Evolutionary conservation across 768 basidiomycete genomes (phyloP).

Genomic region (Lentinula detonsa): DNA sequence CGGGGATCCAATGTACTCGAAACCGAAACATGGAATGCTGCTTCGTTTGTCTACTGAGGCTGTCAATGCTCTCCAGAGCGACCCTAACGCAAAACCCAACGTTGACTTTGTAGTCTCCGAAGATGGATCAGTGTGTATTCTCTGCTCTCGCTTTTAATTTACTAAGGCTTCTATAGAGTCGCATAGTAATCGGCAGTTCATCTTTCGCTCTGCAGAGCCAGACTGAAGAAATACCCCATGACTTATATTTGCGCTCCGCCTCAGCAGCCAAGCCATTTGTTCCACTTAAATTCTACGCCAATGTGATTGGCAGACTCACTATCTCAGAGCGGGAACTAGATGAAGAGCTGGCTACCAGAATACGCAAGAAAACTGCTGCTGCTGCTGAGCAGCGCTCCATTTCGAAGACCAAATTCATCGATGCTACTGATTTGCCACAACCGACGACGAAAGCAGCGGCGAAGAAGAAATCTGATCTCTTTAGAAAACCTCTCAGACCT

Average conservation of each 20-base stretch:
- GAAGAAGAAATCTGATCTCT: conserved; percentile 29
- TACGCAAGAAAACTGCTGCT: conserved; percentile 40
- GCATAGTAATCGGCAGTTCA: conserved; percentile 52
- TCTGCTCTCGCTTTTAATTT: neutral
- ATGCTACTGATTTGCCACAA: conserved; percentile 34
- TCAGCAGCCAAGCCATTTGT: conserved; percentile 52
- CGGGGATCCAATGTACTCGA: conserved; percentile 49
- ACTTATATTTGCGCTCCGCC: conserved; percentile 65
- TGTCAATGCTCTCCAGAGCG: conserved; percentile 56
- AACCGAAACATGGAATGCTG: conserved; percentile 69
- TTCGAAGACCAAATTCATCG: conserved; percentile 43
- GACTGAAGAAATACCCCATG: conserved; percentile 55
- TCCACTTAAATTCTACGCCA: conserved; percentile 69
- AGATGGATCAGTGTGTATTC: conserved; percentile 42
- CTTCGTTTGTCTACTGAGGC: conserved; percentile 71
- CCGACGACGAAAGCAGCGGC: conserved; percentile 26
- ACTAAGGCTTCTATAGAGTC: conserved; percentile 35
- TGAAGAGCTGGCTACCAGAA: conserved; percentile 46
- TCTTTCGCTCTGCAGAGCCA: conserved; percentile 55
- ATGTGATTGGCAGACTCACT: conserved; percentile 65
- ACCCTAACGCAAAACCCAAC: conserved; percentile 27
- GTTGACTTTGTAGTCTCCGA: conserved; percentile 59
- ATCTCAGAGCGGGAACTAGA: conserved; percentile 32
- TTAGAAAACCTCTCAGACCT: conserved; percentile 29
- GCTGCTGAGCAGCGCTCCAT: conserved; percentile 35